phyloP scores from a whole-genome alignment of 768 basidiomycete species.

The Suillus placidus region DNA sequence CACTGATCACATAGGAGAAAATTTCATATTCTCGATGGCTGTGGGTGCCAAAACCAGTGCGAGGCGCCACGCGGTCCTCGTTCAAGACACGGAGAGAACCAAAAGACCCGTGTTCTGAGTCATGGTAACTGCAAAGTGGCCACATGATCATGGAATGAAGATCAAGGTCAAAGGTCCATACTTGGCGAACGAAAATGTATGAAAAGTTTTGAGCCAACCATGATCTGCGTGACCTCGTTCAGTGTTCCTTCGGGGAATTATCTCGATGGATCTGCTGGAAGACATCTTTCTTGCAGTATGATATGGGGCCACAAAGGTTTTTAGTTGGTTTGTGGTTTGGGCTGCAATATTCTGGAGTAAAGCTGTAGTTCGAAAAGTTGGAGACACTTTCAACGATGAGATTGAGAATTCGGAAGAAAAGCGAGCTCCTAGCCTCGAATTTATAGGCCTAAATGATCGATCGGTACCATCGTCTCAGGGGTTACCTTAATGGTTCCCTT shows the following conservation, averaged over 20 bases:
- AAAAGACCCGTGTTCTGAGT: slow-evolving; percentile 56
- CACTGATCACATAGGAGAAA: slow-evolving; percentile 83
- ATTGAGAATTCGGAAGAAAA: too few species aligned
- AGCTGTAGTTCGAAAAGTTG: not conserved
- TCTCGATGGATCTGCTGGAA: slow-evolving; percentile 30
- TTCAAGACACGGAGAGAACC: slow-evolving; percentile 88
- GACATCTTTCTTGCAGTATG: slow-evolving; percentile 17
- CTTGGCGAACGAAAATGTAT: slow-evolving; percentile 79
- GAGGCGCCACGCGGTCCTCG: slow-evolving; percentile 81
- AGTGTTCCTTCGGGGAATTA: slow-evolving; percentile 57
- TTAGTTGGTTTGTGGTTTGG: not conserved
- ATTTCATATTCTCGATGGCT: slow-evolving; percentile 88
- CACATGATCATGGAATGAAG: slow-evolving; percentile 20
- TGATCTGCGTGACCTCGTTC: slow-evolving; percentile 77
- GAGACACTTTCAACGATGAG: not conserved
- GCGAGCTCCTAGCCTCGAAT: slow-evolving; percentile 2
- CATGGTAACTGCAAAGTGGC: slow-evolving; percentile 54
- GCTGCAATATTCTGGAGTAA: not conserved
- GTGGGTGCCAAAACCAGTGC: slow-evolving; percentile 85
- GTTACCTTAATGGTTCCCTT: slow-evolving; percentile 23
- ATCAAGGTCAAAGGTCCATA: slow-evolving; percentile 37
- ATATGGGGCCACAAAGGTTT: not conserved
- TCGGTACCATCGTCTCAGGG: not conserved
- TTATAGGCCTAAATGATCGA: slow-evolving; percentile 22
- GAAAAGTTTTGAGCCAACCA: slow-evolving; percentile 86